Base-by-base conservation (phyloP, 257 asterid species). In the Solanum sitiens region DNA sequence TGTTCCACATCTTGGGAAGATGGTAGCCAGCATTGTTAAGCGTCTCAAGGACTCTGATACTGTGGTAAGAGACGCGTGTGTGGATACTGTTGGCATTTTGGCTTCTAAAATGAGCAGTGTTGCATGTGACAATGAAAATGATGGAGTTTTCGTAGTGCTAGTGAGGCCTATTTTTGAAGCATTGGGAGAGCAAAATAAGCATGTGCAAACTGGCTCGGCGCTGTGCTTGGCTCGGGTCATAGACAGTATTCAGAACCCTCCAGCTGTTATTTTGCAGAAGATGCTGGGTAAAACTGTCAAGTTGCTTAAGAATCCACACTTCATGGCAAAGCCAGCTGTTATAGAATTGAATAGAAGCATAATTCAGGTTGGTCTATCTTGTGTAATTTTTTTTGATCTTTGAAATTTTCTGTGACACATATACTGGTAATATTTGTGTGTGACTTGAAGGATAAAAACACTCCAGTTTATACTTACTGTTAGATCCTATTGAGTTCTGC, bases 111-210 rank as follows among this genome's bases (percentile, higher is more conserved):
- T 97, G 90, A 93, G 97, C 56, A 33, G 92, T 45, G 59, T 61
- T 84, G 65, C 77, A 8, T 82, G 89, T 89, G 93, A 95, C 87
- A 88, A 89, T 80, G 98, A 92, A 77, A 91, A 88, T 44, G 98
- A 94, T 89, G 93, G 91, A 20, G 83, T 92, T 86, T 95, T 97
- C 83, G 90, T 94, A 85, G 90, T 92, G 83, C 88, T 97, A n/a
- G 99, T 95, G 90, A 97, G 93, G 89, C 98, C 99, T 21, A 96
- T 97, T 87, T 97, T 97, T 90, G 99, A 97, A 91, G 95, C 98
- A 70, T 85, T 97, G 87, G 98, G 98, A 67, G 99, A 97, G 90
- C 98, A 95, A 89, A 95, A 92, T 93, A 94, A 93, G 93, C 94
- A 94, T 27, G 92, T 95, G 90, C 99, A 97, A 86, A 90, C 88